phyloP scores from a whole-genome alignment of 2,329 filamentous ascomycete species.

The Beauveria asiatica region DNA sequence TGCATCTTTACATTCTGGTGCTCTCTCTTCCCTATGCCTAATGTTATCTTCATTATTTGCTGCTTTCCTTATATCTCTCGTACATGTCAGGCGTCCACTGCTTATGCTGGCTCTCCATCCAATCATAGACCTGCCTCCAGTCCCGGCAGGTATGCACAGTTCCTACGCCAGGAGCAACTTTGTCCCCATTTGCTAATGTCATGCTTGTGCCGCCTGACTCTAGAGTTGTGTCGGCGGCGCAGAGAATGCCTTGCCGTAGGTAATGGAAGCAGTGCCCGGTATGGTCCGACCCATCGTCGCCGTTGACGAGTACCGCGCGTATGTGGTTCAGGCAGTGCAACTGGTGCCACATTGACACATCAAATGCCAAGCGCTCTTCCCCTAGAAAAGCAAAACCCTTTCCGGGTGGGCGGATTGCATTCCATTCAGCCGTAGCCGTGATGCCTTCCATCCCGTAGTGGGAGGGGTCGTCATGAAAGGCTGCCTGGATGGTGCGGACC shows the following conservation, averaged over 20 bases:
- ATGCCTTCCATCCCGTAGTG: background rate
- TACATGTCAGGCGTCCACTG: background rate
- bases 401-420: background rate
- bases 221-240: slow-evolving; percentile 10
- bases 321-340: slow-evolving; percentile 9
- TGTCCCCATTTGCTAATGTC: background rate
- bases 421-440: background rate
- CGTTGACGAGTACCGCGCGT: slow-evolving; percentile 4
- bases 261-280: slow-evolving; percentile 11
- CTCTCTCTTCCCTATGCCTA: no score
- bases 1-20: no score
- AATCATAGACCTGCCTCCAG: slow-evolving; percentile 5
- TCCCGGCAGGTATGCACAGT: slow-evolving; percentile 4
- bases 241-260: slow-evolving; percentile 11
- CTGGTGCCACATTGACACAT: slow-evolving; percentile 4
- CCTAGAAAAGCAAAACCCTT: background rate
- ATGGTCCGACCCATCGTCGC: slow-evolving; percentile 1
- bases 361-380: background rate
- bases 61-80: background rate
- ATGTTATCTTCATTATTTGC: background rate
- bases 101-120: background rate
- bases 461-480: background rate
- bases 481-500: background rate
- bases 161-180: background rate
- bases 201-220: background rate